Conservation (phyloP, 495 filamentous ascomycete species). For the Penicillium herquei region DNA sequence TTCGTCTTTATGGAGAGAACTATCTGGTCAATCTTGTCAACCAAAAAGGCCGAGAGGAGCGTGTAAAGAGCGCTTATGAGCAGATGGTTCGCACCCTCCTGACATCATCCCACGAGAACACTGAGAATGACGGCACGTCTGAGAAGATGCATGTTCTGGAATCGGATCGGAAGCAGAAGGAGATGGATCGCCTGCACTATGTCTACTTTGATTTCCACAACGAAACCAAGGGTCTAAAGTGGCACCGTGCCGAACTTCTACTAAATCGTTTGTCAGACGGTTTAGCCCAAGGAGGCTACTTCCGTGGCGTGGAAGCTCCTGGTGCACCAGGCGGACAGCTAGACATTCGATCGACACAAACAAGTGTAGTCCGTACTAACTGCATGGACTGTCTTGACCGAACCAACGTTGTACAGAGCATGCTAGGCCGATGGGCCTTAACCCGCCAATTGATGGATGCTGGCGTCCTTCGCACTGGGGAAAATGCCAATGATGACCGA, state of each 20-base stretch:
- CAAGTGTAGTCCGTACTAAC: conserved; percentile 88
- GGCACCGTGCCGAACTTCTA: conserved; percentile 86
- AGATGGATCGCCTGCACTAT: conserved; percentile 84
- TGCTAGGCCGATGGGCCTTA: conserved; percentile 85
- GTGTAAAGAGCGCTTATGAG: conserved; percentile 89
- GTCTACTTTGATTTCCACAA: conserved; percentile 98
- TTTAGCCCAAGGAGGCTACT: conserved; percentile 77
- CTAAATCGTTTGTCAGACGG: conserved; percentile 74
- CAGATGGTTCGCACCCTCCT: conserved; percentile 74
- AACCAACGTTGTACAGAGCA: conserved; percentile 95
- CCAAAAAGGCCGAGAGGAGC: conserved; percentile 83
- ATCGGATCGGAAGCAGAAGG: conserved; percentile 54
- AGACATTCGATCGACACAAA: conserved; percentile 76
- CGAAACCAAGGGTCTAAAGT: conserved; percentile 90
- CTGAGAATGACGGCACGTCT: conserved; percentile 56
- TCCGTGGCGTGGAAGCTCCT: conserved; percentile 85
- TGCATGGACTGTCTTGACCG: conserved; percentile 99
- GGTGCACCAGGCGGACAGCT: conserved; percentile 65
- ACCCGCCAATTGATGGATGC: conserved; percentile 82
- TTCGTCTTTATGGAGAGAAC: conserved; percentile 89
- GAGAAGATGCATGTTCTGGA: conserved; percentile 84
- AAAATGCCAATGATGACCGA: conserved; percentile 66
- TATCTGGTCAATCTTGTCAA: conserved; percentile 97
- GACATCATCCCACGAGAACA: conserved; percentile 62
- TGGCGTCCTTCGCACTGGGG: conserved; percentile 67